phyloP scores from a whole-genome alignment of 192 early-diverging fungal species.

The Phycomyces blakesleeanus region DNA sequence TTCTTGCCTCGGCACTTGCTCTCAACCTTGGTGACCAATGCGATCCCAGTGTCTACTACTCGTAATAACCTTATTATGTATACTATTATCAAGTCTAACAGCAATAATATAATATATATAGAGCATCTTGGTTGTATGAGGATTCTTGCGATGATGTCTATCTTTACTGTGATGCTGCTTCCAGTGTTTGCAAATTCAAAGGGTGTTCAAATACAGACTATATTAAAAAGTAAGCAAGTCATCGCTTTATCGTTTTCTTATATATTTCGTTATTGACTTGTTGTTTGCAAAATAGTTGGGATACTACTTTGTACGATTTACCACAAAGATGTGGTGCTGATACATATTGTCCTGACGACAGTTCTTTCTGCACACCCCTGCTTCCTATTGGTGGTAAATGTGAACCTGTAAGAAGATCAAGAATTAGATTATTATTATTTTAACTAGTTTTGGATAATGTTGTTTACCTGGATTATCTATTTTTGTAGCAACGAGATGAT shows the following conservation, averaged over 20 bases:
- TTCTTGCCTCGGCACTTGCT: background rate
- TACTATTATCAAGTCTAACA: too few relatives aligned
- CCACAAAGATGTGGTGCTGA: constrained; percentile 22
- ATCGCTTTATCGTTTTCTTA: background rate
- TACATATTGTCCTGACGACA: constrained; percentile 33
- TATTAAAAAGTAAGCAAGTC: constrained; percentile 20
- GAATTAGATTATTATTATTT: background rate
- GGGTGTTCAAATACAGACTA: constrained; percentile 37
- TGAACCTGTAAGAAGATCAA: constrained; percentile 22
- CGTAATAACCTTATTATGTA: constrained; percentile 8
- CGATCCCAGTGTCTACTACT: constrained; percentile 6
- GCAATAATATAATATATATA: background rate
- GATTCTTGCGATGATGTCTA: constrained; percentile 32
- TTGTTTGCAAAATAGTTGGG: constrained; percentile 13
- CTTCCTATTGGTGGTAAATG: constrained; percentile 22
- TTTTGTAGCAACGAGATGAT: constrained; percentile 34
- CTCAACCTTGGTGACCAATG: constrained; percentile 14
- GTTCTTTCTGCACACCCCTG: constrained; percentile 25
- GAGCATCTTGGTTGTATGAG: constrained; percentile 25
- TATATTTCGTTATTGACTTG: background rate
- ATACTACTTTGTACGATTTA: constrained; percentile 6
- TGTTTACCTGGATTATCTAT: too few relatives aligned
- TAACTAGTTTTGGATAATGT: too few relatives aligned
- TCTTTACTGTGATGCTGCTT: constrained; percentile 25
- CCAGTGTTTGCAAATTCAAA: constrained; percentile 26